Evolutionary conservation across 331 rosid species (phyloP).

Genomic region (Malus hybrid): DNA sequence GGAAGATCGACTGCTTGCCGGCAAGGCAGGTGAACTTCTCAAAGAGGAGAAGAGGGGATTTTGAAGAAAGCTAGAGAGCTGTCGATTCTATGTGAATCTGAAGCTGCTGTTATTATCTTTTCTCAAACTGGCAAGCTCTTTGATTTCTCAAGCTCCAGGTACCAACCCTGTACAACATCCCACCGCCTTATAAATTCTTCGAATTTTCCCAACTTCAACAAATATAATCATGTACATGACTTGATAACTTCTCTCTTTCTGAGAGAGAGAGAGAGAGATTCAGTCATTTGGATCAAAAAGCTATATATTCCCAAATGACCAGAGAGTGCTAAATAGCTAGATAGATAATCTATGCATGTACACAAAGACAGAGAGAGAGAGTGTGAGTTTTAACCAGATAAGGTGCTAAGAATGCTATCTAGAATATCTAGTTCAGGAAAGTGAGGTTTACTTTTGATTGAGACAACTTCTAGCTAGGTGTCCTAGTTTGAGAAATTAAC

Average conservation of each 20-base stretch:
- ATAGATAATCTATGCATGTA: neutral
- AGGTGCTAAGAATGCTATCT: no score
- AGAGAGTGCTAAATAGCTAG: no score
- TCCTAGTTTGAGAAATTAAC: neutral
- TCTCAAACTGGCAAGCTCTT: constrained; percentile 59
- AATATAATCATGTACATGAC: neutral
- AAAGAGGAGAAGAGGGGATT: constrained; percentile 61
- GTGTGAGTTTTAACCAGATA: neutral
- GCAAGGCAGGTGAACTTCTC: constrained; percentile 75
- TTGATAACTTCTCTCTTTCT: neutral
- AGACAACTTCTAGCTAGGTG: neutral
- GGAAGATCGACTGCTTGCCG: constrained; percentile 51
- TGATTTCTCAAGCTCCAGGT: constrained; percentile 54
- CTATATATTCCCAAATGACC: no score
- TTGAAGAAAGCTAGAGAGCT: constrained; percentile 70
- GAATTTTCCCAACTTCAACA: neutral
- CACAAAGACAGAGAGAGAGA: neutral
- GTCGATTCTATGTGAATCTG: neutral
- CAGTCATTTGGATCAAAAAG: neutral
- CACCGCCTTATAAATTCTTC: neutral
- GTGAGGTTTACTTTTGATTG: neutral
- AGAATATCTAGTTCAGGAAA: neutral
- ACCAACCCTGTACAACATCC: neutral
- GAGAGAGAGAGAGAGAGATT: neutral
- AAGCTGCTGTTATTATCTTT: constrained; percentile 51